Base-by-base conservation (phyloP, 73 alveolate species). In the Paramecium caudatum region DNA sequence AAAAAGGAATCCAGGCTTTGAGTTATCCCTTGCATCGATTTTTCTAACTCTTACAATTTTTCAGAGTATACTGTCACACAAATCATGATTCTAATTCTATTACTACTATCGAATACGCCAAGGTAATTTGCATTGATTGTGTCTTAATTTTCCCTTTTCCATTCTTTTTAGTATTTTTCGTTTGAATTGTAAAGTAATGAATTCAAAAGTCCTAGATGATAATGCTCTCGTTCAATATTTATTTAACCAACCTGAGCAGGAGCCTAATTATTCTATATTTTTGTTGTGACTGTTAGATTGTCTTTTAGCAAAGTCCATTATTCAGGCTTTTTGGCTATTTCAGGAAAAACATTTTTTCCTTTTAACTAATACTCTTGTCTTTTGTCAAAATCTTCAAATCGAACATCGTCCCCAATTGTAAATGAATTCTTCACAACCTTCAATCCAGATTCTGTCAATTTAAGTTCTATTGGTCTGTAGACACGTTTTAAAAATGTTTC, bases 51-150 rank as follows among this genome's bases (percentile, higher is more conserved):
- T 23, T 37, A 55, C 13, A 23, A 6, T 55, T 55, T 55, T 21
- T 55, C 80, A 23, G 80, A 55, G 30, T 55, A 55, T 43, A 55
- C 30, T 2, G 80, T 55, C 1, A 55, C 30, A 5, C 80, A 55
- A 10, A 55, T 55, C 80, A 55, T 55, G 7, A 55, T 7, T 55
- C 30, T 55, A 27, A 55, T 55, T 55, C 80, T 17, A 55, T 23
- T 39, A 39, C 9, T 39, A 6, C 9, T 39, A 5, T 39, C 9
- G 48, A 5, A 6, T 9, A 39, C 9, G 5, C 5, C 9, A 6
- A 39, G 48, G 48, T 39, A 9, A 46, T 3, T n/a, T n/a, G n/a
- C n/a, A n/a, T n/a, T n/a, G n/a, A 46, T 46, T 46, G 62, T 46
- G 15, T 3, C 3, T 46, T 46, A 3, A 46, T 12, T 5, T 1